Evolutionary conservation across 306 rosid species (phyloP).

Genomic region (Quercus engelmannii): DNA sequence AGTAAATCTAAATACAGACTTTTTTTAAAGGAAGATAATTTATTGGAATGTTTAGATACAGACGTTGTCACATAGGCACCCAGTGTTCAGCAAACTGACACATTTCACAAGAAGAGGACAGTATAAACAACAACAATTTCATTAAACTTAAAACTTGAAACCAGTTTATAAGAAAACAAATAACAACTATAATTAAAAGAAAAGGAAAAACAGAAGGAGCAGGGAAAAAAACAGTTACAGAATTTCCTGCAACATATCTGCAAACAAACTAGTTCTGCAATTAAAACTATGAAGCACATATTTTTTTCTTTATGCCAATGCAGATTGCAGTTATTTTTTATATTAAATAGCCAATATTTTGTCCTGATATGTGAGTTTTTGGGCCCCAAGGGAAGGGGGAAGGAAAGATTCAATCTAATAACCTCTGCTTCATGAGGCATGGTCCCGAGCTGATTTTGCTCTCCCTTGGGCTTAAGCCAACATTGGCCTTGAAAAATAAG

Average conservation of each 20-base stretch:
- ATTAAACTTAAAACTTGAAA: neutral
- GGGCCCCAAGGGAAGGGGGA: no score
- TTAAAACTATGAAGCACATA: neutral
- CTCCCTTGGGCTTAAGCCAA: no score
- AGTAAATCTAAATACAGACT: conserved; percentile 12
- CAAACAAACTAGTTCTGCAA: neutral
- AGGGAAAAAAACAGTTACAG: neutral
- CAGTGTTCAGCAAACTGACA: neutral
- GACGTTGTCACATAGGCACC: neutral
- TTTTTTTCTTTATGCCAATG: neutral
- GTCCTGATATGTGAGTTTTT: no score
- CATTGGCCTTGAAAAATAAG: neutral
- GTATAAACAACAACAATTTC: neutral
- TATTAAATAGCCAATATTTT: neutral
- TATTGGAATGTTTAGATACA: neutral
- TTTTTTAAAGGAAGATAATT: neutral
- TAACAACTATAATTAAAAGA: neutral
- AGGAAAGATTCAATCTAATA: no score
- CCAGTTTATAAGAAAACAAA: neutral
- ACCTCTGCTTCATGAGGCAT: no score
- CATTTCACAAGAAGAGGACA: neutral
- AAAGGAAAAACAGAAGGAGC: neutral
- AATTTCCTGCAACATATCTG: neutral
- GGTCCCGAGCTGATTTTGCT: no score
- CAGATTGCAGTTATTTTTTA: neutral